A percentile compares a stretch with the other conserved stretches of the same genome.
phyloP scores from a whole-genome alignment of 371 early-diverging fungal species.

The Rhizomucor pusillus region DNA sequence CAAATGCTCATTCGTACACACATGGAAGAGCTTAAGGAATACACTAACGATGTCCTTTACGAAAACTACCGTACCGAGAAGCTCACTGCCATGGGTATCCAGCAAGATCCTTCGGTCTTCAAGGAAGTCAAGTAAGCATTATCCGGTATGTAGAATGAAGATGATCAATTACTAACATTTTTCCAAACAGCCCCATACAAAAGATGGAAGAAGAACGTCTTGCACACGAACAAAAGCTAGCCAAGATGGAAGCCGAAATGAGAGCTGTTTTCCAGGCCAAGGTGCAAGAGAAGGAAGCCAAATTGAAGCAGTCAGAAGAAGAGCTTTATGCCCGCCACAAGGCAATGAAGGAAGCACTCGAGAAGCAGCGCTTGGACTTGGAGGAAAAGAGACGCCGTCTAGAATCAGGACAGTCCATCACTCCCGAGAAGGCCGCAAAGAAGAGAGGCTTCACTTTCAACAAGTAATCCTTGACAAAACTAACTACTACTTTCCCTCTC shows the following conservation, averaged over 20 bases:
- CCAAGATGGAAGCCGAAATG: constrained; percentile 98
- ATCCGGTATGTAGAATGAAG: background rate
- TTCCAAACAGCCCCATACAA: constrained; percentile 62
- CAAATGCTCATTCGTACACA: constrained; percentile 88
- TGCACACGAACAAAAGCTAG: constrained; percentile 92
- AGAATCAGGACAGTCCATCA: constrained; percentile 80
- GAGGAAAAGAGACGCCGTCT: constrained; percentile 92
- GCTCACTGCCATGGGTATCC: constrained; percentile 76
- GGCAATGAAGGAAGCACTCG: constrained; percentile 96
- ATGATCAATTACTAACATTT: constrained; percentile 13
- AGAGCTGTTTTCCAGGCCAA: constrained; percentile 96
- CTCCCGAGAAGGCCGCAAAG: constrained; percentile 78
- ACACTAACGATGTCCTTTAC: constrained; percentile 92
- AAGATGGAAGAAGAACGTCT: constrained; percentile 92
- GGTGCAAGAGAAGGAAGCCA: constrained; percentile 96
- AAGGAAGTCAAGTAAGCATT: constrained; percentile 66
- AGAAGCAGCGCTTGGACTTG: constrained; percentile 88
- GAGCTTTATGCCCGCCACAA: constrained; percentile 95
- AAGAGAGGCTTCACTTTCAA: constrained; percentile 82
- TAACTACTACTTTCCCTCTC: background rate
- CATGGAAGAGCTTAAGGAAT: constrained; percentile 92
- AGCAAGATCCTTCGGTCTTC: constrained; percentile 78
- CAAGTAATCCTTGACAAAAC: constrained; percentile 31
- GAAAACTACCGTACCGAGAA: constrained; percentile 96
- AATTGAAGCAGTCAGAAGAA: constrained; percentile 95